Evolutionary conservation across 164 flowering plant genomes (phyloP), one percentile per base, ranked within the genome.

Genomic region (Litsea cubeba): DNA sequence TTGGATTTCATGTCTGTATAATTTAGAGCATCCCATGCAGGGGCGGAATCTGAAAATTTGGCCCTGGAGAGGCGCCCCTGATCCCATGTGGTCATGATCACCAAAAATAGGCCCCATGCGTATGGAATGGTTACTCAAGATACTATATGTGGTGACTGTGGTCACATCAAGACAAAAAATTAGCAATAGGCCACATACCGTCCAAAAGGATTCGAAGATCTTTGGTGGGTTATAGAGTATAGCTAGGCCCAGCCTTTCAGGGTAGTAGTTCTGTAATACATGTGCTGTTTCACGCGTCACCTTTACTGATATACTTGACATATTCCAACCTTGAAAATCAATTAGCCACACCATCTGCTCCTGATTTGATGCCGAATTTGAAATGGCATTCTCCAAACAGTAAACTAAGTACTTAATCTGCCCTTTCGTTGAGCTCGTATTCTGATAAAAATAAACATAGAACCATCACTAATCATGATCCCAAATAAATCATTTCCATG

Each of bases 261-360:
- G 98, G 74, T 94, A 94, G 78, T 94, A 95, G 78, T 83, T 84
- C 83, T 94, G 95, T 35, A 92, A 79, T 75, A 92, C 78, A 78
- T 88, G 71, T 25, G 85, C 77, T 71, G 87, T 84, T 57, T 92
- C 95, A 26, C 93, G 87, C 30, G 90, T 76, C 71, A 88, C 85
- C 79, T 76, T 87, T 70, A 92, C 73, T 15, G 95, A 74, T 40
- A 89, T 22, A 17, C 78, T 83, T 69, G 75, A 85, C 72, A 85
- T 14, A 40, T 91, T 83, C 84, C 82, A 87, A 15, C 94, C 90
- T 17, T 87, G 86, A 81, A 86, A 92, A 74, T 90, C 97, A 60
- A 94, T 88, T 76, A 94, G 77, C 98, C 98, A 94, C 0, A 88
- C 80, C 90, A 90, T 90, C 71, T 92, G 91, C 66, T 92, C 95